These are phyloP conservation scores for Chlamydomonas schloesseri DNA, from an alignment of 139 green algal species.

Conservation along the genomic window DNA sequence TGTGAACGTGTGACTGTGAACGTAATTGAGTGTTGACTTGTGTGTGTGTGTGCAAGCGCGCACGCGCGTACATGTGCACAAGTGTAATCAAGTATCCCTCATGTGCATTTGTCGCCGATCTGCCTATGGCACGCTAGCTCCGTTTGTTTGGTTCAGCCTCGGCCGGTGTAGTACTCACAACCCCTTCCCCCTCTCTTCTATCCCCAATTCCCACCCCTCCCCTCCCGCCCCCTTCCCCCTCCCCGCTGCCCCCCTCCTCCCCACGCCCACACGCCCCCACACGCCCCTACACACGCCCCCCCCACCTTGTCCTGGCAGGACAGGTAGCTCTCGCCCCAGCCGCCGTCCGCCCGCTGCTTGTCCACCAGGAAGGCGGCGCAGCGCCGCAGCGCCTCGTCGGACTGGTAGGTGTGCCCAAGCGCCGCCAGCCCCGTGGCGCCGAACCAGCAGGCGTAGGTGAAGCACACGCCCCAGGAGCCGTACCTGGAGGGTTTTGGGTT, in stretches of 20 bases:
- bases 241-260: too few relatives aligned
- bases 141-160: too few relatives aligned
- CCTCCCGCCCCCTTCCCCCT: too few relatives aligned
- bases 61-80: too few relatives aligned
- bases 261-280: too few relatives aligned
- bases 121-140: too few relatives aligned
- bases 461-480: constrained; percentile 98
- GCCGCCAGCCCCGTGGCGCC: constrained; percentile 84
- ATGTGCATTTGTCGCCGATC: too few relatives aligned
- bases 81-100: too few relatives aligned
- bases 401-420: constrained; percentile 72
- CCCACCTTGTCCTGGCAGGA: constrained; percentile 95
- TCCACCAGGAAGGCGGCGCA: constrained; percentile 86
- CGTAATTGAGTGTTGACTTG: too few relatives aligned
- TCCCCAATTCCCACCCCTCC: not conserved
- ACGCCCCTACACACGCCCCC: too few relatives aligned
- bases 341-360: constrained; percentile 92
- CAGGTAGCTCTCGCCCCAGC: constrained; percentile 99
- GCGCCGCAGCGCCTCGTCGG: constrained; percentile 61
- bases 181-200: not conserved
- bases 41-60: too few relatives aligned
- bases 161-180: not conserved
- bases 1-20: too few relatives aligned
- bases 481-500: constrained; percentile 73
- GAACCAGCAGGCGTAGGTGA: constrained; percentile 99